Conservation (phyloP, 805 yeast genomes). For the Zygosaccharomyces siamensis region DNA sequence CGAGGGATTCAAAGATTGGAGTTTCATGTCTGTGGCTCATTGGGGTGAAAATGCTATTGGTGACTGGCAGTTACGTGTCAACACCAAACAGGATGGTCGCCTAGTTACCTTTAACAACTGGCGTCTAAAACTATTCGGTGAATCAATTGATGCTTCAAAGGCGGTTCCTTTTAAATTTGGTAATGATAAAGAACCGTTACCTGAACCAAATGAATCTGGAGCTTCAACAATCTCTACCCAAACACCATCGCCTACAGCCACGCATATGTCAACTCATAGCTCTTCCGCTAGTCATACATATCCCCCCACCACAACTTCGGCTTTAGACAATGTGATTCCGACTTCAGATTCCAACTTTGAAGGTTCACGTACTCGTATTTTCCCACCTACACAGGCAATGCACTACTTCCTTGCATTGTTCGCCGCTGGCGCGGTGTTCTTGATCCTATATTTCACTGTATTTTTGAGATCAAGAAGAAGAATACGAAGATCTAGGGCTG, state of each 20-base stretch:
- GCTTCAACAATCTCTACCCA: slow-evolving; percentile 2
- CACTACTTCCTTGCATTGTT: slow-evolving; percentile 59
- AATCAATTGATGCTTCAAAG: slow-evolving; percentile 56
- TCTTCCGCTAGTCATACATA: not conserved
- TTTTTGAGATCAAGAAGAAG: slow-evolving; percentile 39
- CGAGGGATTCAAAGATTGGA: slow-evolving; percentile 74
- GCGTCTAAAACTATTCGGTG: slow-evolving; percentile 82
- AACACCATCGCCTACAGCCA: not conserved
- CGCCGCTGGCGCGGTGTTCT: slow-evolving; percentile 51
- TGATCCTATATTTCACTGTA: slow-evolving; percentile 43
- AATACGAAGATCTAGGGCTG: slow-evolving; percentile 57
- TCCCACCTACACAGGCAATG: slow-evolving; percentile 45
- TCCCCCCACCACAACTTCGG: slow-evolving; percentile 6
- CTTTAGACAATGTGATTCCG: slow-evolving; percentile 4
- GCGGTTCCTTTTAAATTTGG: slow-evolving; percentile 52
- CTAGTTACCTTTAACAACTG: slow-evolving; percentile 52
- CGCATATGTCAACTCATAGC: not conserved
- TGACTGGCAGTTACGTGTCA: slow-evolving; percentile 70
- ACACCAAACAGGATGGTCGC: slow-evolving; percentile 39
- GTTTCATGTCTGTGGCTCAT: slow-evolving; percentile 95
- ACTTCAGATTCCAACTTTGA: slow-evolving; percentile 15
- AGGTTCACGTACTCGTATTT: slow-evolving; percentile 32
- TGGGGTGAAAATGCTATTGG: slow-evolving; percentile 96
- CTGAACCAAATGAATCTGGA: slow-evolving; percentile 19
- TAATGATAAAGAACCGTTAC: slow-evolving; percentile 21